A percentile compares a stretch with the other conserved stretches of the same genome.
phyloP scores from a whole-genome alignment of 2,329 filamentous ascomycete species.

The Westerdykella ornata region DNA sequence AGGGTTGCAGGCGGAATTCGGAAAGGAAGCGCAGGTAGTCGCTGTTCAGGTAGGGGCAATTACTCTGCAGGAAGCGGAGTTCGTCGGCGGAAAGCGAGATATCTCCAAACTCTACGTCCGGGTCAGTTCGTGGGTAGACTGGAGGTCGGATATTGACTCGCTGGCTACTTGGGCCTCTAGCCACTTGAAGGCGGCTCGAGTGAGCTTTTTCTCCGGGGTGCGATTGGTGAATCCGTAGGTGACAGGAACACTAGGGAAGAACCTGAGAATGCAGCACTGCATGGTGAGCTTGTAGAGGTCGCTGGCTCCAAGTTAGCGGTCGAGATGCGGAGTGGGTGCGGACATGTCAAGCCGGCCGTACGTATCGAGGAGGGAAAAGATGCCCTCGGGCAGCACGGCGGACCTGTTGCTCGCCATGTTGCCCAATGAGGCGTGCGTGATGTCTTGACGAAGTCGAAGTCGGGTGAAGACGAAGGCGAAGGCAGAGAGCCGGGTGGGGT shows the following conservation, averaged over 20 bases:
- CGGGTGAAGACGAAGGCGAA: no score
- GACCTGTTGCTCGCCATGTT: constrained; percentile 17
- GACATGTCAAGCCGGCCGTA: constrained; percentile 5
- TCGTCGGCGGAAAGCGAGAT: constrained; percentile 75
- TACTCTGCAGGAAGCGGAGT: constrained; percentile 65
- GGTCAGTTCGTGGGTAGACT: constrained; percentile 6
- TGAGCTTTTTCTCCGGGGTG: constrained; percentile 88
- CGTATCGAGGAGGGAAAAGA: constrained; percentile 45
- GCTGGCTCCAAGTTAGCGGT: constrained; percentile 10
- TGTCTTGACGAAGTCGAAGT: no score
- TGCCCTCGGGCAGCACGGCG: constrained; percentile 33
- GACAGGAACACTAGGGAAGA: constrained; percentile 73
- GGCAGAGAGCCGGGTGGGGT: no score
- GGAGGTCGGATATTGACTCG: constrained; percentile 29
- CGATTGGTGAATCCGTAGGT: constrained; percentile 94
- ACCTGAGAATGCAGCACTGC: constrained; percentile 84
- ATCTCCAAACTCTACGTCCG: constrained; percentile 63
- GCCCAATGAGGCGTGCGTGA: not conserved
- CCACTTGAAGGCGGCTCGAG: constrained; percentile 76
- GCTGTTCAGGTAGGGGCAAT: constrained; percentile 72
- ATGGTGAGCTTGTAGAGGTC: constrained; percentile 96
- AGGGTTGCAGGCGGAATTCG: constrained; percentile 72
- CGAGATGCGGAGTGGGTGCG: not conserved
- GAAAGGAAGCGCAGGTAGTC: constrained; percentile 76
- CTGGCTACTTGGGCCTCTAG: constrained; percentile 74